These are phyloP conservation scores for Aspergillus sp. DNA, from an alignment of 2,329 filamentous ascomycete genomes.

Conservation along the genomic window DNA sequence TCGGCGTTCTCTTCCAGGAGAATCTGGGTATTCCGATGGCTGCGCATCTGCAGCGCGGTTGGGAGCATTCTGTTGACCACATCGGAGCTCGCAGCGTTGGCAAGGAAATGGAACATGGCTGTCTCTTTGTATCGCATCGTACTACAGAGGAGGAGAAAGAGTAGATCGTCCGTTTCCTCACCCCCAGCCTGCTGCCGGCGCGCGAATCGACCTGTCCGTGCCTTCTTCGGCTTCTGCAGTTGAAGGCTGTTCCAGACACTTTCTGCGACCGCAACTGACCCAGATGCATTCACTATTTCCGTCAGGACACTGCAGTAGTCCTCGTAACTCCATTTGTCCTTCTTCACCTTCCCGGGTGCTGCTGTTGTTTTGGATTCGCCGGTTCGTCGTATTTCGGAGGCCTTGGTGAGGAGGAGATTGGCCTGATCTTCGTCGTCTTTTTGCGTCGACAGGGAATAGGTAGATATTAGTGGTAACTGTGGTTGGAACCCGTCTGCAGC, in stretches of 20 bases:
- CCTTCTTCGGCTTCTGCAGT: conserved; percentile 10
- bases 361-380: conserved; percentile 3
- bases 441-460: background rate
- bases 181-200: conserved; percentile 3
- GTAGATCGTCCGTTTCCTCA: conserved; percentile 5
- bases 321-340: conserved; percentile 11
- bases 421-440: conserved; percentile 6
- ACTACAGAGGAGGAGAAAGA: conserved; percentile 4
- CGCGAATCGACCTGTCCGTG: conserved; percentile 6
- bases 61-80: conserved; percentile 8
- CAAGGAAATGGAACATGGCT: conserved; percentile 8
- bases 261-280: conserved; percentile 6
- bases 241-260: conserved; percentile 10
- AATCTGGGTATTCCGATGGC: background rate
- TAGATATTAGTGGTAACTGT: background rate
- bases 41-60: conserved; percentile 7
- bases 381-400: conserved; percentile 8
- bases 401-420: conserved; percentile 6
- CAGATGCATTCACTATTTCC: background rate
- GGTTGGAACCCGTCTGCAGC: conserved; percentile 1
- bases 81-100: conserved; percentile 3
- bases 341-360: background rate
- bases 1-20: conserved; percentile 10
- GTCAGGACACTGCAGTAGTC: conserved; percentile 8
- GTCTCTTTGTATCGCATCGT: conserved; percentile 8